These are phyloP conservation scores for Myrica gale DNA, from an alignment of 306 rosid genomes.

Conservation along the genomic window DNA sequence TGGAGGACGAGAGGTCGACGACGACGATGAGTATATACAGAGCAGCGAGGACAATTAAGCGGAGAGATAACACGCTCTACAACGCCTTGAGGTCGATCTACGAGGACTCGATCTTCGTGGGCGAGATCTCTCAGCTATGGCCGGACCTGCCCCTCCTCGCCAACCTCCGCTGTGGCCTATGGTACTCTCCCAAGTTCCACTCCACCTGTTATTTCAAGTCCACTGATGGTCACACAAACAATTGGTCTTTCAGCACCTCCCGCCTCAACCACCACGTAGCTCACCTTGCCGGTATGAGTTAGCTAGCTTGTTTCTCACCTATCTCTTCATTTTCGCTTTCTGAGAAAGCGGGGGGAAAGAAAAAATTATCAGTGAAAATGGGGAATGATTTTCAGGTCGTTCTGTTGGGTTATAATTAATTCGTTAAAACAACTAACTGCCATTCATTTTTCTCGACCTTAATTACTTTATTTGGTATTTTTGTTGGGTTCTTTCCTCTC, in stretches of 20 bases:
- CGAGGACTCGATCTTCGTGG: slow-evolving; percentile 77
- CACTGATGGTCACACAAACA: slow-evolving; percentile 93
- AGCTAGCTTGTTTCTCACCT: neutral
- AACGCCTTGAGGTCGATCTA: slow-evolving; percentile 81
- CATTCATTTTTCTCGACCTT: neutral
- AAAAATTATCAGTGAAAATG: neutral
- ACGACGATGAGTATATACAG: slow-evolving; percentile 58
- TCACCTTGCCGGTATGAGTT: slow-evolving; percentile 59
- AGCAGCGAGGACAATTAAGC: slow-evolving; percentile 70
- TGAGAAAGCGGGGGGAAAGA: neutral
- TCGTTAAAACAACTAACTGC: neutral
- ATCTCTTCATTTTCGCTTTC: neutral
- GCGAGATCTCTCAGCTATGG: slow-evolving; percentile 76
- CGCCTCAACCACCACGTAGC: slow-evolving; percentile 91
- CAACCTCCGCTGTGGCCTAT: slow-evolving; percentile 86
- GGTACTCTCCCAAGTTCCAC: slow-evolving; percentile 71
- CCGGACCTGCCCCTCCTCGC: slow-evolving; percentile 89
- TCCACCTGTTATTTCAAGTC: slow-evolving; percentile 89
- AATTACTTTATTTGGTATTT: neutral
- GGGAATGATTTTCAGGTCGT: neutral
- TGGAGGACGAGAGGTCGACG: slow-evolving; percentile 35
- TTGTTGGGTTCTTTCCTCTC: neutral
- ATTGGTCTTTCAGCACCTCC: slow-evolving; percentile 76
- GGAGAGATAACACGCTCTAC: slow-evolving; percentile 66
- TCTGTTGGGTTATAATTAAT: neutral